Conservation (phyloP, 495 filamentous ascomycete species). For the Glarea lozoyensis region DNA sequence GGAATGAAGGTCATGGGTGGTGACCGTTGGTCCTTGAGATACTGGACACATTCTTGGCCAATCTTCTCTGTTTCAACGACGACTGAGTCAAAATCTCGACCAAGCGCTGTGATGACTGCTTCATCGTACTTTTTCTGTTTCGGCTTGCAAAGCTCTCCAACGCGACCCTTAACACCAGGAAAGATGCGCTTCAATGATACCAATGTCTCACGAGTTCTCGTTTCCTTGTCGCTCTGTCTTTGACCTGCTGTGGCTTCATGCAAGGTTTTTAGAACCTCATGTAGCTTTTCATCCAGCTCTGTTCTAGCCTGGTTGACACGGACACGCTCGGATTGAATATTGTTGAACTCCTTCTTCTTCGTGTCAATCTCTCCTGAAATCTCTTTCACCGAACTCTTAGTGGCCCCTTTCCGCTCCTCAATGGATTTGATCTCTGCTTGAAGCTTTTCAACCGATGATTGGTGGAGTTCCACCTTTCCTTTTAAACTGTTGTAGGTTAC, state of each 20-base stretch:
- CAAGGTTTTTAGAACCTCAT: slow-evolving; percentile 68
- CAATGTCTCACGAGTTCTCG: slow-evolving; percentile 66
- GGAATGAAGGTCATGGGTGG: slow-evolving; percentile 88
- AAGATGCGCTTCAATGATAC: slow-evolving; percentile 83
- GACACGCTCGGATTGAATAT: slow-evolving; percentile 74
- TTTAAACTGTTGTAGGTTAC: slow-evolving; percentile 79
- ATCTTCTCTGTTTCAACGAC: slow-evolving; percentile 96
- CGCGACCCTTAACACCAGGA: slow-evolving; percentile 80
- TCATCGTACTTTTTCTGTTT: slow-evolving; percentile 94
- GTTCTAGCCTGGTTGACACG: slow-evolving; percentile 69
- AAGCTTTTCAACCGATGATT: slow-evolving; percentile 64
- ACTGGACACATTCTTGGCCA: slow-evolving; percentile 88
- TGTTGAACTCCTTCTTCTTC: slow-evolving; percentile 87
- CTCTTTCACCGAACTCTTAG: slow-evolving; percentile 52
- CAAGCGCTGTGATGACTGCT: slow-evolving; percentile 85
- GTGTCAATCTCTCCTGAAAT: slow-evolving; percentile 67
- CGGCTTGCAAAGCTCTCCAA: slow-evolving; percentile 88
- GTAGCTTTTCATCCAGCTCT: slow-evolving; percentile 85
- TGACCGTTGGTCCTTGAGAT: slow-evolving; percentile 79
- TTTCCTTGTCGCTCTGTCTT: slow-evolving; percentile 75
- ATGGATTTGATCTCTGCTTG: slow-evolving; percentile 63
- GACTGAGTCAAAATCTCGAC: slow-evolving; percentile 86
- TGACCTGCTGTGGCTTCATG: slow-evolving; percentile 74
- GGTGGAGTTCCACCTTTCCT: slow-evolving; percentile 70
- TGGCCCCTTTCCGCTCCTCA: slow-evolving; percentile 52